phyloP scores from a whole-genome alignment of 176 grass and related monocot species.

The Oryza longistaminata region DNA sequence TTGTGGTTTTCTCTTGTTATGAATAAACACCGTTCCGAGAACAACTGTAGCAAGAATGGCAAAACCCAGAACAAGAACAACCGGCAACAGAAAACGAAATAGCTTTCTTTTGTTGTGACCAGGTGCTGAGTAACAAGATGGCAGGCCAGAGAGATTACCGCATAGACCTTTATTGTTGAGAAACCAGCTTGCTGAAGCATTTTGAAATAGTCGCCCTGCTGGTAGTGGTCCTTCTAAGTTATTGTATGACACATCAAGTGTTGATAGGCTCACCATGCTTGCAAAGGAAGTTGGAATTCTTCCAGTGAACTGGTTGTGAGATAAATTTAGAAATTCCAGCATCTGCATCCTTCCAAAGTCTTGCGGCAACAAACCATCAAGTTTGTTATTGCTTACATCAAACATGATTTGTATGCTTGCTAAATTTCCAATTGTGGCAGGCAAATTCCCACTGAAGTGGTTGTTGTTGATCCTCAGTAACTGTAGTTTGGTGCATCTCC shows the following conservation, averaged over 20 bases:
- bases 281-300: slow-evolving; percentile 16
- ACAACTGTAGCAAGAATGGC: not conserved
- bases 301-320: slow-evolving; percentile 48
- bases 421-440: slow-evolving; percentile 36
- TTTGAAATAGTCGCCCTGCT: not conserved
- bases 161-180: slow-evolving; percentile 33
- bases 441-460: slow-evolving; percentile 32
- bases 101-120: not conserved
- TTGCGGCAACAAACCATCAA: slow-evolving; percentile 25
- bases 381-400: slow-evolving; percentile 44
- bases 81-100: not conserved
- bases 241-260: slow-evolving; percentile 52
- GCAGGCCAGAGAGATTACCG: slow-evolving; percentile 6
- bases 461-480: slow-evolving; percentile 18
- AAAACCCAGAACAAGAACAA: not conserved
- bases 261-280: slow-evolving; percentile 35
- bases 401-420: slow-evolving; percentile 10
- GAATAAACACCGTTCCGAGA: not conserved
- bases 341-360: slow-evolving; percentile 8
- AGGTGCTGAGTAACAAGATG: not conserved
- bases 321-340: slow-evolving; percentile 43
- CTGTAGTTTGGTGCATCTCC: not conserved
- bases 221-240: slow-evolving; percentile 43
- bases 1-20: not conserved
- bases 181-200: slow-evolving; percentile 3